phyloP scores from a whole-genome alignment of 2,329 filamentous ascomycete species.

The Colletotrichum cereale region DNA sequence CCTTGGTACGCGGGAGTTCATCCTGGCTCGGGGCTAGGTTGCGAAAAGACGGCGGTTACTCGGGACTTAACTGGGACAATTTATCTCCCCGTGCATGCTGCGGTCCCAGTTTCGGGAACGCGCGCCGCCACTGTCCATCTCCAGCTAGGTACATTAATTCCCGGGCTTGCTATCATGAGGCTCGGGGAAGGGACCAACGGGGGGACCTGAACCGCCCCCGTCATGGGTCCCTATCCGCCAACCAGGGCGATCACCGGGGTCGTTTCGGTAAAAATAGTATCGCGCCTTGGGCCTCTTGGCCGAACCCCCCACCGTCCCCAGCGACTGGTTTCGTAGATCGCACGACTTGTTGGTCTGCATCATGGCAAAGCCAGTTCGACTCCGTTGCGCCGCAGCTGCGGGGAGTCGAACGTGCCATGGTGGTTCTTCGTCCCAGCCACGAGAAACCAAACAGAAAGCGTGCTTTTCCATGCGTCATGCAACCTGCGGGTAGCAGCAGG shows the following conservation, averaged over 20 bases:
- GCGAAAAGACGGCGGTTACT: slow-evolving; percentile 15
- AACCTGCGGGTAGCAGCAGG: neutral
- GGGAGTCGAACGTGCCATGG: slow-evolving; percentile 5
- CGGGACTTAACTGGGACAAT: slow-evolving; percentile 17
- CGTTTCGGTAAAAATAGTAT: slow-evolving; percentile 37
- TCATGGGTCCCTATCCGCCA: slow-evolving; percentile 22
- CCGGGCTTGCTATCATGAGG: slow-evolving; percentile 40
- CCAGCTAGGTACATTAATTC: neutral
- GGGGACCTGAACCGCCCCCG: slow-evolving; percentile 23
- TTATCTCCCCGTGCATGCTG: slow-evolving; percentile 15
- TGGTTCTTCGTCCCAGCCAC: slow-evolving; percentile 12
- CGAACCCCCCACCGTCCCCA: slow-evolving; percentile 11
- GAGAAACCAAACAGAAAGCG: slow-evolving; percentile 2
- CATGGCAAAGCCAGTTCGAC: neutral
- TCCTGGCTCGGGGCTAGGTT: neutral
- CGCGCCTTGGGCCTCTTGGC: slow-evolving; percentile 5
- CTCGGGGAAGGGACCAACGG: slow-evolving; percentile 50
- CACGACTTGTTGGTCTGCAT: neutral
- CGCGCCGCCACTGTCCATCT: slow-evolving; percentile 7
- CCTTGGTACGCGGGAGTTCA: neutral
- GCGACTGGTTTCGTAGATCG: slow-evolving; percentile 7
- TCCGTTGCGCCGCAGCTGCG: slow-evolving; percentile 11
- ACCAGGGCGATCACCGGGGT: slow-evolving; percentile 34
- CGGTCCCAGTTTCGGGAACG: slow-evolving; percentile 8
- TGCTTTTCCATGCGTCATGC: slow-evolving; percentile 5